Evolutionary conservation across 805 yeast species (phyloP).

Genomic region (Saturnispora sanitii): DNA sequence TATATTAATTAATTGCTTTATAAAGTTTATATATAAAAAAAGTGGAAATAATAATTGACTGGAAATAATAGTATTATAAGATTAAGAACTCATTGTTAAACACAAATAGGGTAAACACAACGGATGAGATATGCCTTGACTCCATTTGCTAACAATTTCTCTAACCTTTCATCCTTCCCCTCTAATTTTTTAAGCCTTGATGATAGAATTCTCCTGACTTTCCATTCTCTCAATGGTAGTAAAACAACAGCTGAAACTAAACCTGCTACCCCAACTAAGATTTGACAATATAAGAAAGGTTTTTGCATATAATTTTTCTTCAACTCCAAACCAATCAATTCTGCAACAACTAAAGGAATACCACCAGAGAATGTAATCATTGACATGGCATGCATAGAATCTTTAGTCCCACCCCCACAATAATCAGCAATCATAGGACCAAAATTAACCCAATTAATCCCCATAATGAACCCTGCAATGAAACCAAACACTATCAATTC

Average conservation of each 20-base stretch:
- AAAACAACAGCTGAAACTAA: conserved; percentile 35
- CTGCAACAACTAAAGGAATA: conserved; percentile 25
- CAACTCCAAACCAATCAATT: conserved; percentile 25
- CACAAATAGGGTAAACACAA: conserved; percentile 5
- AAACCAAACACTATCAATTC: conserved; percentile 35
- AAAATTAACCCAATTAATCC: conserved; percentile 34
- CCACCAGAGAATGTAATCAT: conserved; percentile 22
- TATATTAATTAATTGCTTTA: too few relatives aligned
- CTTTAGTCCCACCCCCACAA: conserved; percentile 25
- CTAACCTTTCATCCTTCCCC: not conserved
- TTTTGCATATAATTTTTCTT: conserved; percentile 17
- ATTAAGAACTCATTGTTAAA: too few relatives aligned
- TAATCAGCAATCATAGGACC: conserved; percentile 28
- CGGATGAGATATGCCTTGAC: conserved; percentile 3
- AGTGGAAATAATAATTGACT: too few relatives aligned
- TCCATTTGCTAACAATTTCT: conserved; percentile 1
- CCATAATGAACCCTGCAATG: conserved; percentile 36
- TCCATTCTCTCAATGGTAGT: conserved; percentile 45
- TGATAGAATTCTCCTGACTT: conserved; percentile 34
- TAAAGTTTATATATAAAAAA: too few relatives aligned
- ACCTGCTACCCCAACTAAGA: conserved; percentile 43
- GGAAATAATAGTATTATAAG: too few relatives aligned
- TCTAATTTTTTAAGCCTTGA: conserved; percentile 14
- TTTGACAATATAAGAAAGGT: conserved; percentile 53
- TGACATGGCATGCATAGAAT: conserved; percentile 23